Conservation (phyloP, 805 yeast genomes). For the Zygosaccharomyces lentus region DNA sequence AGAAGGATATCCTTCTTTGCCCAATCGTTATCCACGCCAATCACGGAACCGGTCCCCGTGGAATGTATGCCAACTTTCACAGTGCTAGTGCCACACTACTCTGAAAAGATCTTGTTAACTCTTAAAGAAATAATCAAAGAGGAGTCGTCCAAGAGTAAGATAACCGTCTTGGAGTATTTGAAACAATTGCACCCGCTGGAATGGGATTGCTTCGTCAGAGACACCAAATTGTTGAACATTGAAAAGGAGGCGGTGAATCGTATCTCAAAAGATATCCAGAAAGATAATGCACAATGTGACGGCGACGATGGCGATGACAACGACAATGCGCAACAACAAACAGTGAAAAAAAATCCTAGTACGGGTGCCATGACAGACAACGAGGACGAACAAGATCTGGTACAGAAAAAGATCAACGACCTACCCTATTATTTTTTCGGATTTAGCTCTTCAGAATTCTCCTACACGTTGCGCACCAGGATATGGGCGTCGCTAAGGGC, state of each 20-base stretch:
- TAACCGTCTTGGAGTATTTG: conserved; percentile 72
- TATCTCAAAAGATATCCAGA: conserved; percentile 10
- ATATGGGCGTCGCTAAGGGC: conserved; percentile 84
- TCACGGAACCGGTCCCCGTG: conserved; percentile 65
- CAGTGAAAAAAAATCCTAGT: conserved; percentile 30
- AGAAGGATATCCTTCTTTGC: conserved; percentile 85
- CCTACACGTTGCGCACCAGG: conserved; percentile 64
- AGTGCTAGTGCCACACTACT: conserved; percentile 81
- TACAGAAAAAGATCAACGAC: conserved; percentile 48
- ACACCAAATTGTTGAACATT: conserved; percentile 60
- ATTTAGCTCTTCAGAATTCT: conserved; percentile 61
- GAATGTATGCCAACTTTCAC: conserved; percentile 75
- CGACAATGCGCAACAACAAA: background rate
- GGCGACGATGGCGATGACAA: conserved; percentile 33
- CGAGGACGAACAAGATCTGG: conserved; percentile 20
- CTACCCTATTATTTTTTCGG: conserved; percentile 71
- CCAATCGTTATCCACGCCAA: conserved; percentile 81
- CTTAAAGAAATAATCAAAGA: conserved; percentile 76
- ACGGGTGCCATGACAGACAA: background rate
- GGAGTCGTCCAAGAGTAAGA: conserved; percentile 53
- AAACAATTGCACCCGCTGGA: conserved; percentile 68
- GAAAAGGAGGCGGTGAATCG: conserved; percentile 39
- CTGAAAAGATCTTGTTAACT: conserved; percentile 73
- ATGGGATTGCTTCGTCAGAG: conserved; percentile 78
- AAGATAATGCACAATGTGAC: conserved; percentile 16